Evolutionary conservation across 495 filamentous ascomycete species (phyloP), one percentile per base, ranked within the genome.

Genomic region (Talaromyces thailandensis): DNA sequence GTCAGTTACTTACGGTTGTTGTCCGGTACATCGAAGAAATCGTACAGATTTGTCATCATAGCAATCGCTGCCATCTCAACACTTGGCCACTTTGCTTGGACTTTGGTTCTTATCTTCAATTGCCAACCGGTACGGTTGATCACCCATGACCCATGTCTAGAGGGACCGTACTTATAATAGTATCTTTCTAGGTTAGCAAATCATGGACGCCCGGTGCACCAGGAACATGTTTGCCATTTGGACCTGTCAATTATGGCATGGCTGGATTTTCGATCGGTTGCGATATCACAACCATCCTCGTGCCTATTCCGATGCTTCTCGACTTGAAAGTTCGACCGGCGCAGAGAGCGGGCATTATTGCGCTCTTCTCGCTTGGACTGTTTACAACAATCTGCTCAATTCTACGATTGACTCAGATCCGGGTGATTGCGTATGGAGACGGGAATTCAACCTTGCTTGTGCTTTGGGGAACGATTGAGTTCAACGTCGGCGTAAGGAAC

Each of bases 381-480:
- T 82, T 86, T 65, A 85, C 82, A 1, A 84, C 83, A 0, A 65
- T 84, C 45, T 84, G 82, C 65, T 84, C 82, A 1, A 71, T 84
- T 35, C 63, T 85, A 61, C 76, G 82, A 9, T 75, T 84, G 58
- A 69, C 79, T 1, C 81, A 85, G 63, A 85, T 86, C 63, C 69
- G 76, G 63, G 69, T 73, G 0, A 81, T 86, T 58, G 75, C 79
- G 21, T 75, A 75, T 24, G 72, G 72, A 4, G 79, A 81, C 28
- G 83, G 81, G 23, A 82, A 85, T 64, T 81, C 81, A 5, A 84
- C 83, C 2, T 79, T 84, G 77, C 73, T 85, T 12, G 76, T 85
- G 6, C 66, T 85, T 1, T 84, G 80, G 81, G 82, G 82, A 1
- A 79, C 79, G 5, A 82, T 85, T 56, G 82, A 84, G 64, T 79